Percentiles rank a stretch among this genome's conserved stretches.
Evolutionary conservation across 495 filamentous ascomycete genomes (phyloP).

Genomic region (Thermochaetoides thermophila): DNA sequence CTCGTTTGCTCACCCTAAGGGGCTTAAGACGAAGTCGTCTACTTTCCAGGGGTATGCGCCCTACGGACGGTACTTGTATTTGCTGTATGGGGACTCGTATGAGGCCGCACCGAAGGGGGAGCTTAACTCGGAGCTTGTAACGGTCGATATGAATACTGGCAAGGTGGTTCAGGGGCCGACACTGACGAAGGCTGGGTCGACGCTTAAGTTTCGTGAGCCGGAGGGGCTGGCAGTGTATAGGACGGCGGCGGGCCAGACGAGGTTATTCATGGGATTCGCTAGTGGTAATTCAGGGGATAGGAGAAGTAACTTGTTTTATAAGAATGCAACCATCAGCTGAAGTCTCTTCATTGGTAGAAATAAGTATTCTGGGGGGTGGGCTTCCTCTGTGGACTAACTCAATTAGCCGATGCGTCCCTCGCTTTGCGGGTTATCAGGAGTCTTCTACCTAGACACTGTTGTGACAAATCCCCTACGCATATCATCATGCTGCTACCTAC

Average conservation of each 20-base stretch:
- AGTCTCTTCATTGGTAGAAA: too few species aligned
- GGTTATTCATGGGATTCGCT: slow-evolving; percentile 3
- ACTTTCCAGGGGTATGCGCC: slow-evolving; percentile 3
- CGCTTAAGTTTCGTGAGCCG: slow-evolving; percentile 2
- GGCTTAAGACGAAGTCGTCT: neutral
- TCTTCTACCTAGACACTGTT: too few species aligned
- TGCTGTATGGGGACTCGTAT: slow-evolving; percentile 1
- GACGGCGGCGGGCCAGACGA: slow-evolving; percentile 1
- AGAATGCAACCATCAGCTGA: too few species aligned
- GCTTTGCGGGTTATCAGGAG: too few species aligned
- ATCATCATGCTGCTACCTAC: too few species aligned
- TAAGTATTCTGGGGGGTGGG: too few species aligned
- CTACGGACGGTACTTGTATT: slow-evolving; percentile 1
- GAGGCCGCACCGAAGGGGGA: too few species aligned
- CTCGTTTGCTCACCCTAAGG: slow-evolving; percentile 1
- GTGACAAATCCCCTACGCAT: too few species aligned
- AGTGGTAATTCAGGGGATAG: slow-evolving; percentile 1
- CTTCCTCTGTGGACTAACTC: too few species aligned
- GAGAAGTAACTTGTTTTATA: slow-evolving; percentile 5
- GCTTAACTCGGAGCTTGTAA: slow-evolving; percentile 2
- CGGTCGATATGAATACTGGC: slow-evolving; percentile 3
- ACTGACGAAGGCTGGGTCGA: slow-evolving; percentile 3
- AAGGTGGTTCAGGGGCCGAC: slow-evolving; percentile 1
- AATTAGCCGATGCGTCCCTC: too few species aligned
- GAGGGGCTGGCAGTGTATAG: slow-evolving; percentile 5